Evolutionary conservation across 352 stramenopile species (phyloP).

Genomic region (Globisporangium ultimum): DNA sequence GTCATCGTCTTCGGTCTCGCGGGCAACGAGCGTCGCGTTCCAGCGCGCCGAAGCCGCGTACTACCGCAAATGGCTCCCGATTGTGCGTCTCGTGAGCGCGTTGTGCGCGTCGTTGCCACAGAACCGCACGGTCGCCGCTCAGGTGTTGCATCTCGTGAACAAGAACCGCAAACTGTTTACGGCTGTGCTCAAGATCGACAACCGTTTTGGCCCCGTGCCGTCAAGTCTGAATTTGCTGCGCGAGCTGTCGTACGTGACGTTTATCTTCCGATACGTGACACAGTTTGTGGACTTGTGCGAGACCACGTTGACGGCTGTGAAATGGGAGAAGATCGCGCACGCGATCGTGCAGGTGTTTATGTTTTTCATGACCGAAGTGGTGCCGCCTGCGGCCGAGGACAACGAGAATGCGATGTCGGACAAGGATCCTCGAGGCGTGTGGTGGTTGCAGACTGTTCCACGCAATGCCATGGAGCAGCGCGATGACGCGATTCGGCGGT

Average conservation of each 20-base stretch:
- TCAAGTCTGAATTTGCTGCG: slow-evolving; percentile 57
- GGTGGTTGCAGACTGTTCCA: slow-evolving; percentile 46
- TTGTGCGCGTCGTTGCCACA: slow-evolving; percentile 63
- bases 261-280: slow-evolving; percentile 75
- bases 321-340: slow-evolving; percentile 80
- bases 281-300: slow-evolving; percentile 73
- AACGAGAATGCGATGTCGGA: slow-evolving; percentile 29
- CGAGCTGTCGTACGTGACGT: slow-evolving; percentile 74
- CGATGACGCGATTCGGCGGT: slow-evolving; percentile 34
- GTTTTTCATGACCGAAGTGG: slow-evolving; percentile 55
- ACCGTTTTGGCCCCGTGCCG: slow-evolving; percentile 16
- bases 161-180: slow-evolving; percentile 74
- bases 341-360: slow-evolving; percentile 64
- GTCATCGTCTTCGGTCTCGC: slow-evolving; percentile 13
- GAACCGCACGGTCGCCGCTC: slow-evolving; percentile 56
- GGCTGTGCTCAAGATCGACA: slow-evolving; percentile 58
- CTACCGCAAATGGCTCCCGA: slow-evolving; percentile 75
- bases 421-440: slow-evolving; percentile 27
- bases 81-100: slow-evolving; percentile 58
- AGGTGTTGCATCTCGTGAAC: slow-evolving; percentile 57
- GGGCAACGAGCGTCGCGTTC: slow-evolving; percentile 40
- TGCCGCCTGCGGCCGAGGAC: slow-evolving; percentile 21
- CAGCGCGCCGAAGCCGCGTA: slow-evolving; percentile 62
- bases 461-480: slow-evolving; percentile 49
- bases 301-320: slow-evolving; percentile 46